Base-by-base conservation (phyloP, 352 stramenopile species). In the Globisporangium heterothallicum region DNA sequence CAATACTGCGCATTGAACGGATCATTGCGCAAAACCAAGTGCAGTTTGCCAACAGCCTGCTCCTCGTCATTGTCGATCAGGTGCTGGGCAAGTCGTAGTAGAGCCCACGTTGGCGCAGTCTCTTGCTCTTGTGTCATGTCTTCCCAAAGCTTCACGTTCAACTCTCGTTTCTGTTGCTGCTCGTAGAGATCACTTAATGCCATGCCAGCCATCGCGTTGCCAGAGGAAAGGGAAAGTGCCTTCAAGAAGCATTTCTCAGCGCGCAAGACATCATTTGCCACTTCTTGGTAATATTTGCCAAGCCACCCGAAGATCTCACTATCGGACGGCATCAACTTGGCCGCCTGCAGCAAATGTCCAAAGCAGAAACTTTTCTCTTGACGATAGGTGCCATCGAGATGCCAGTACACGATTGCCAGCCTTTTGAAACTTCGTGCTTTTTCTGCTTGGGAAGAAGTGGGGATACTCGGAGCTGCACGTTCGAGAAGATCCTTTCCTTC, bases 211-310 rank as follows among this genome's bases (percentile, higher is more conserved):
- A 85, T 49, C 30, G 86, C 71, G 25, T 87, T 70, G 1, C 56
- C 56, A 3, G 66, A 57, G 25, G 73, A 70, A 9, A 94, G 45
- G 19, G 78, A 74, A 18, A 94, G 66, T 18, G 84, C 80, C 48
- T 93, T 92, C 30, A 94, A 52, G 38, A 88, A 93, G 42, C 84
- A 94, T 49, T 94, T 94, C 43, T 93, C 82, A 0, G 82, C 84
- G 18, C 82, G 80, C 22, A 89, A 13, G 14, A 78, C 50, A 60
- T 94, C 84, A 0, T 57, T 63, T 4, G 54, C 72, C 2, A 92
- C 53, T 18, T 81, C 68, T 16, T 73, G 57, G 49, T 94, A 94
- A 78, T 80, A 94, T 47, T 76, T 76, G 8, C 84, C 84, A 24
- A 94, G 59, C 70, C 71, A 88, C 1, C 59, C 66, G 38, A 92